Evolutionary conservation across 75 land plant species (phyloP).

Genomic region (Azolla pinnata): DNA sequence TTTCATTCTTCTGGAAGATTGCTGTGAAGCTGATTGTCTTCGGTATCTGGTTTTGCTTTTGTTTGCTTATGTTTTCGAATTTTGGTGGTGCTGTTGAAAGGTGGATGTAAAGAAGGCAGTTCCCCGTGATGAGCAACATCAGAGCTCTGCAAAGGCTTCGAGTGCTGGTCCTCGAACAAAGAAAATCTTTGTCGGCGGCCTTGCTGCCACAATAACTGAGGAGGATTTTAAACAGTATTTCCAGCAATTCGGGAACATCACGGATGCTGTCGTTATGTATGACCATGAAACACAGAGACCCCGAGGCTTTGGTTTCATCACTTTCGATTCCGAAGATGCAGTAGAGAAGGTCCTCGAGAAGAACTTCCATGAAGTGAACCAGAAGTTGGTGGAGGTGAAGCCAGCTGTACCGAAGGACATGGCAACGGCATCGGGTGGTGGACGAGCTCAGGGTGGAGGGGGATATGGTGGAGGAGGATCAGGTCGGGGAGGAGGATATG

Average conservation of each 20-base stretch:
- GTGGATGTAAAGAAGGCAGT: conserved; percentile 64
- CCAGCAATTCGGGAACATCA: conserved; percentile 71
- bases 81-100: too few relatives aligned
- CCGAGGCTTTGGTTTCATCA: conserved; percentile 88
- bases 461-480: conserved; percentile 38
- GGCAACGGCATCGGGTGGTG: conserved; percentile 29
- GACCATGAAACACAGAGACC: conserved; percentile 86
- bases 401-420: conserved; percentile 75
- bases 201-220: conserved; percentile 73
- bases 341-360: conserved; percentile 82
- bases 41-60: too few relatives aligned
- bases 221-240: conserved; percentile 86
- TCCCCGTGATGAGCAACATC: conserved; percentile 59
- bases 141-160: conserved; percentile 20
- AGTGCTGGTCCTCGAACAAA: conserved; percentile 56
- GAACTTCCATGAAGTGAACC: conserved; percentile 80
- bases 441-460: conserved; percentile 27
- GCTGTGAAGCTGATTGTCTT: too few relatives aligned
- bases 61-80: too few relatives aligned
- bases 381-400: conserved; percentile 87
- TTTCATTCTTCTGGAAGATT: too few relatives aligned
- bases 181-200: conserved; percentile 92
- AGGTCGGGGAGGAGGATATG: conserved; percentile 48
- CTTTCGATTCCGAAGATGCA: conserved; percentile 85
- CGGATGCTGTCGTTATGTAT: conserved; percentile 93